Base-by-base conservation (phyloP, 495 filamentous ascomycete species). In the Aeminium ludgeri region DNA sequence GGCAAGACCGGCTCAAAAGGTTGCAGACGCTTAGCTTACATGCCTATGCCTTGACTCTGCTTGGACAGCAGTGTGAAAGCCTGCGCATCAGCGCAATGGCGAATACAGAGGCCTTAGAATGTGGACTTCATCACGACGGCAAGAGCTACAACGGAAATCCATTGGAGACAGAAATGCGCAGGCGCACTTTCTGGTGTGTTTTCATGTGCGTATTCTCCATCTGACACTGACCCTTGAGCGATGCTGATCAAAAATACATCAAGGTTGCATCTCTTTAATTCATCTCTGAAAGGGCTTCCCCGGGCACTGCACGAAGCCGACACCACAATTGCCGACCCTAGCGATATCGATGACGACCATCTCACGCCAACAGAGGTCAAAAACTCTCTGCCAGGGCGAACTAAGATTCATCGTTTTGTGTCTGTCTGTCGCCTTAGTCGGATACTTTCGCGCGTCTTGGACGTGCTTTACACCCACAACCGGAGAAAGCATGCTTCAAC, bases 61-160 rank as follows among this genome's bases (percentile, higher is more conserved):
- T 36, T 11, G 12, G 34, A 20, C 34, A 36, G 34, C 34, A 18
- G 19, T 15, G 34, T n/a, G 34, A 36, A n/a, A 18, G 12, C 12
- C 13, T 36, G 4, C 34, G 34, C 5, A 12, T 36, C 15, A 36
- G 34, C 19, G 6, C 34, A n/a, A 36, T 36, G 15, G 34, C 34
- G 4, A 36, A 36, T 19, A 36, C 19, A 12, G 18, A 36, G 34
- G 34, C 34, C 2, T 18, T 36, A 18, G 34, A 36, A 18, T 36
- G 34, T 18, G 34, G 34, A n/a, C 34, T 36, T 3, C 34, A 36
- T 36, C 34, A 36, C 34, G 34, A 36, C 19, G 34, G 34, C 15
- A 20, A 17, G 12, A 12, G 15, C 18, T 36, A 18, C 19, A 20
- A n/a, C 19, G 34, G 34, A 4, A 36, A 36, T n/a, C 34, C 34